Evolutionary conservation across 768 basidiomycete genomes (phyloP).

Genomic region (Rhodosporidiobolus odoratus): DNA sequence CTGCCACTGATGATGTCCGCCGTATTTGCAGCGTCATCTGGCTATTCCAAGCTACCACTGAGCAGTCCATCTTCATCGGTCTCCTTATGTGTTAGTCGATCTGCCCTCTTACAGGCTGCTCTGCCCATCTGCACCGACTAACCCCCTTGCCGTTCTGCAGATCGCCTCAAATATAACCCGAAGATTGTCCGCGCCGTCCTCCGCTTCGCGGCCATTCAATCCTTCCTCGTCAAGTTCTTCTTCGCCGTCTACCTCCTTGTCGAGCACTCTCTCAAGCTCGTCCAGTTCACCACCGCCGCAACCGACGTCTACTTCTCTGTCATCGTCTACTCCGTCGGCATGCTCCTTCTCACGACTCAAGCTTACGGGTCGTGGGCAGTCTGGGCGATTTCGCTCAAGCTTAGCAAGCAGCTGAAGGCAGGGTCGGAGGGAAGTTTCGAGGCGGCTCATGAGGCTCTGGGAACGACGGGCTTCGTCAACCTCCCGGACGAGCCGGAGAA

Average conservation of each 20-base stretch:
- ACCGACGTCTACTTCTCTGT: conserved; percentile 25
- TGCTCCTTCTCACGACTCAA: background rate
- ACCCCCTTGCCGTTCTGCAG: background rate
- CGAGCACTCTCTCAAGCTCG: conserved; percentile 12
- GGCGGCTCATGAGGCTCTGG: background rate
- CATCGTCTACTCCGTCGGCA: conserved; percentile 9
- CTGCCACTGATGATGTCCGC: background rate
- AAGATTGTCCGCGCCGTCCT: background rate
- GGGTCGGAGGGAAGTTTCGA: background rate
- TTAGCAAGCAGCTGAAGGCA: background rate
- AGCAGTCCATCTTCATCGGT: conserved; percentile 6
- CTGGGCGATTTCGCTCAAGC: conserved; percentile 8
- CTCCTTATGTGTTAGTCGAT: background rate
- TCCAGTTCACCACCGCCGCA: conserved; percentile 14
- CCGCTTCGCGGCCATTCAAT: conserved; percentile 5
- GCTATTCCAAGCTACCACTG: conserved; percentile 14
- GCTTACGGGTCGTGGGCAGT: conserved; percentile 4
- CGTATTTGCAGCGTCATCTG: background rate
- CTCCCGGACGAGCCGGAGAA: background rate
- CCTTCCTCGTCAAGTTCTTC: background rate
- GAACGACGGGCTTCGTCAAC: background rate
- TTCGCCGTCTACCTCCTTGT: conserved; percentile 3
- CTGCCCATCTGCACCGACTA: background rate
- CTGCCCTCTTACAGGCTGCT: background rate
- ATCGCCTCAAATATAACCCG: background rate